Percentiles rank a stretch among this genome's conserved stretches.
Evolutionary conservation across 108 stramenopile species (phyloP).

Genomic region (Pseudonitzschia multiseries): DNA sequence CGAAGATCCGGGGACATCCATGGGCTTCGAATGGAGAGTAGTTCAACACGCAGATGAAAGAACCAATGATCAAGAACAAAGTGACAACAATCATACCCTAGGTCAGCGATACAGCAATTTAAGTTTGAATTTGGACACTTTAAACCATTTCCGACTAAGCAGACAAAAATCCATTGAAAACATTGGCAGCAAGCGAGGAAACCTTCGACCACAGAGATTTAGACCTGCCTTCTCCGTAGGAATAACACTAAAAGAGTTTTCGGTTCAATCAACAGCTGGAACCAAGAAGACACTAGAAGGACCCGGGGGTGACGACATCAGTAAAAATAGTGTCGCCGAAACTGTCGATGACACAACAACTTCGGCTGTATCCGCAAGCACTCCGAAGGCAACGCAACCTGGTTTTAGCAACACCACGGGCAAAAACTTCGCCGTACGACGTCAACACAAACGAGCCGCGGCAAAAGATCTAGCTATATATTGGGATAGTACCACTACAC

Average conservation of each 20-base stretch:
- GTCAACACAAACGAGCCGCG: conserved; percentile 46
- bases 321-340: neutral
- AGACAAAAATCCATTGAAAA: neutral
- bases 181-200: neutral
- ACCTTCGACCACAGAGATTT: conserved; percentile 19
- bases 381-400: neutral
- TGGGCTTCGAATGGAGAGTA: conserved; percentile 55
- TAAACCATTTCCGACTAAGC: neutral
- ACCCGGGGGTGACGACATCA: neutral
- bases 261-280: conserved; percentile 33
- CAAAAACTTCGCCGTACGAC: neutral
- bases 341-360: conserved; percentile 16
- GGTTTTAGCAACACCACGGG: neutral
- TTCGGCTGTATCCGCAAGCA: neutral
- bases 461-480: conserved; percentile 60
- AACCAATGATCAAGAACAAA: conserved; percentile 3
- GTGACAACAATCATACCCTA: neutral
- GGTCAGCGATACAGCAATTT: conserved; percentile 14
- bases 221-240: conserved; percentile 68
- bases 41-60: neutral
- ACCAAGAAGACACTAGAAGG: conserved; percentile 6
- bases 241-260: conserved; percentile 58
- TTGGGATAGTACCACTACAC: conserved; percentile 51
- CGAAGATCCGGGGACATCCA: conserved; percentile 67
- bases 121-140: neutral